Percentiles rank a stretch among this genome's conserved stretches.
Conservation (phyloP, 176 grass and related monocot species). For the Thinopyrum elongatum region DNA sequence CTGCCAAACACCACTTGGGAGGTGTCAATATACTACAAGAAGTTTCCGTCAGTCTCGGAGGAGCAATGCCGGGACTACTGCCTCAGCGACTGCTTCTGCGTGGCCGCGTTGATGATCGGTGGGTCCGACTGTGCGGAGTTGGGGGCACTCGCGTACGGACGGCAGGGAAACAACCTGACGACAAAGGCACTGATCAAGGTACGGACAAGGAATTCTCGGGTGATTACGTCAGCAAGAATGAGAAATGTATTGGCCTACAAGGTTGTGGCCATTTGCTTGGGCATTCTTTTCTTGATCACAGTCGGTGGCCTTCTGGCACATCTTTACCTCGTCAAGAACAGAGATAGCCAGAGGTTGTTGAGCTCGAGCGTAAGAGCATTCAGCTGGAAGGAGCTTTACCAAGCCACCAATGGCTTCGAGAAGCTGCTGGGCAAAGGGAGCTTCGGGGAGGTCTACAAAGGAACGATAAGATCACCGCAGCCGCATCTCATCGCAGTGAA, state of each 20-base stretch:
- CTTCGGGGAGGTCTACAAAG: conserved; percentile 32
- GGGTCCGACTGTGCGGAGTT: neutral
- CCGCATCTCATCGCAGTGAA: conserved; percentile 17
- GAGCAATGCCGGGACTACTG: conserved; percentile 9
- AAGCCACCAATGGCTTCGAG: conserved; percentile 32
- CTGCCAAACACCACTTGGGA: conserved; percentile 12
- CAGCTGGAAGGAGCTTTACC: conserved; percentile 24
- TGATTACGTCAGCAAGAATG: neutral
- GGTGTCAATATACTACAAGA: conserved; percentile 24
- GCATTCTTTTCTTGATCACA: neutral
- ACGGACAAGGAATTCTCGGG: neutral
- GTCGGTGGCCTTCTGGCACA: neutral
- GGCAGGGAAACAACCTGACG: neutral
- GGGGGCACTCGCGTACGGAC: neutral
- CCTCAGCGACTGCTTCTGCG: conserved; percentile 29
- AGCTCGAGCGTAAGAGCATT: conserved; percentile 12
- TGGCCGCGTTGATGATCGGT: neutral
- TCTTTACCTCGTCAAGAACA: neutral
- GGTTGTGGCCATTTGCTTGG: neutral
- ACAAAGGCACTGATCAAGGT: conserved; percentile 15
- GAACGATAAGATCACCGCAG: neutral
- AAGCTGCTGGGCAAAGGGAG: conserved; percentile 26
- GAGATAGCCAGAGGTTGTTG: neutral
- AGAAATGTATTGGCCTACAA: neutral
- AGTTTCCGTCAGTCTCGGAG: neutral